Conservation (phyloP, 495 filamentous ascomycete species). For the Penicillium riverlandense region DNA sequence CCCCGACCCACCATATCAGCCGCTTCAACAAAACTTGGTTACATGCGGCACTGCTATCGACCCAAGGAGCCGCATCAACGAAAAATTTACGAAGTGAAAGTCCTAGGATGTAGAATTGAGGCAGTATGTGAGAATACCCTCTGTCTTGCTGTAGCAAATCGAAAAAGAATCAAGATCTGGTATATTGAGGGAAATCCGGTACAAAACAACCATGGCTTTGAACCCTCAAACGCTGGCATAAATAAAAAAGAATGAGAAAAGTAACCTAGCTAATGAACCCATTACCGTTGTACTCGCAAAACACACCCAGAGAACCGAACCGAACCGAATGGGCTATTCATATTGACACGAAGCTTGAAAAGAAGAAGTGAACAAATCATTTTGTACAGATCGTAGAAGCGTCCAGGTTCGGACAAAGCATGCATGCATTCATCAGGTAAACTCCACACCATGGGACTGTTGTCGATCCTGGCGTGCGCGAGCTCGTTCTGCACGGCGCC, state of each 20-base stretch:
- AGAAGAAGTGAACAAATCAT: constrained; percentile 3
- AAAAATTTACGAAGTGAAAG: too few relatives aligned
- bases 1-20: too few relatives aligned
- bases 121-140: too few relatives aligned
- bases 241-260: background rate
- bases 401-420: background rate
- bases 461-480: constrained; percentile 41
- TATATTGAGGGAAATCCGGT: too few relatives aligned
- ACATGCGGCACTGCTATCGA: too few relatives aligned
- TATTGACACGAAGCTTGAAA: constrained; percentile 8
- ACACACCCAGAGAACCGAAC: background rate
- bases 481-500: constrained; percentile 45
- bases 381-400: constrained; percentile 14
- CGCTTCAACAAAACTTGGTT: too few relatives aligned
- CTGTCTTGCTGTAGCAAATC: too few relatives aligned
- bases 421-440: constrained; percentile 20
- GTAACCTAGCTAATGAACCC: background rate
- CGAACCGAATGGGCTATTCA: background rate
- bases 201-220: too few relatives aligned
- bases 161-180: too few relatives aligned
- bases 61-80: too few relatives aligned
- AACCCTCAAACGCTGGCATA: background rate
- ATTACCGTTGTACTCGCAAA: background rate
- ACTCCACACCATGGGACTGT: constrained; percentile 37
- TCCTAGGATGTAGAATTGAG: too few relatives aligned